Conservation (phyloP, 805 yeast species). For the Wickerhamomyces hampshirensis region DNA sequence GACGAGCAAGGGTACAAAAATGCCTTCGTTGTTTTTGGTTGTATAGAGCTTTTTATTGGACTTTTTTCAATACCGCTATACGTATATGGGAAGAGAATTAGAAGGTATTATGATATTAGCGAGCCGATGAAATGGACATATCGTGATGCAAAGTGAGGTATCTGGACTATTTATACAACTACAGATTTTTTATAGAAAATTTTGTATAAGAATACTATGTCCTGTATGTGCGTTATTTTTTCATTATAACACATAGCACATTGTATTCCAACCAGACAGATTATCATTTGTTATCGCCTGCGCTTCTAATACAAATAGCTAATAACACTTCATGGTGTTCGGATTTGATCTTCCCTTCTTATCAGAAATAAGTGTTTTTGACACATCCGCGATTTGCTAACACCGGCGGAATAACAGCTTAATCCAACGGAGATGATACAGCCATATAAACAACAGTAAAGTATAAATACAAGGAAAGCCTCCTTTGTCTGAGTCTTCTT, state of each 20-base stretch:
- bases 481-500: too few species aligned
- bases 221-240: too few species aligned
- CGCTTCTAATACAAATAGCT: too few species aligned
- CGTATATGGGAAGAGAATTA: slow-evolving; percentile 45
- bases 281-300: too few species aligned
- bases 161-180: not conserved
- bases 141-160: not conserved
- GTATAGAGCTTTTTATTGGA: slow-evolving; percentile 44
- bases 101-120: slow-evolving; percentile 48
- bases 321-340: too few species aligned
- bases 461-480: not conserved
- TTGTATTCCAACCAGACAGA: too few species aligned
- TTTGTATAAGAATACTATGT: not conserved
- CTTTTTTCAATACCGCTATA: slow-evolving; percentile 47
- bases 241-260: too few species aligned
- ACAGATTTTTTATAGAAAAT: not conserved
- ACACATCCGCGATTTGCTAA: too few species aligned
- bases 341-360: too few species aligned
- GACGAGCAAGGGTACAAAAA: slow-evolving; percentile 37
- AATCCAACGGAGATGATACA: slow-evolving; percentile 9
- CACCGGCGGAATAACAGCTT: slow-evolving; percentile 6
- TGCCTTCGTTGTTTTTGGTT: slow-evolving; percentile 49
- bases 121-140: slow-evolving; percentile 38
- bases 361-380: too few species aligned
- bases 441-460: not conserved